Base-by-base conservation (phyloP, 2,329 filamentous ascomycete genomes). In the Apiospora phragmitis region DNA sequence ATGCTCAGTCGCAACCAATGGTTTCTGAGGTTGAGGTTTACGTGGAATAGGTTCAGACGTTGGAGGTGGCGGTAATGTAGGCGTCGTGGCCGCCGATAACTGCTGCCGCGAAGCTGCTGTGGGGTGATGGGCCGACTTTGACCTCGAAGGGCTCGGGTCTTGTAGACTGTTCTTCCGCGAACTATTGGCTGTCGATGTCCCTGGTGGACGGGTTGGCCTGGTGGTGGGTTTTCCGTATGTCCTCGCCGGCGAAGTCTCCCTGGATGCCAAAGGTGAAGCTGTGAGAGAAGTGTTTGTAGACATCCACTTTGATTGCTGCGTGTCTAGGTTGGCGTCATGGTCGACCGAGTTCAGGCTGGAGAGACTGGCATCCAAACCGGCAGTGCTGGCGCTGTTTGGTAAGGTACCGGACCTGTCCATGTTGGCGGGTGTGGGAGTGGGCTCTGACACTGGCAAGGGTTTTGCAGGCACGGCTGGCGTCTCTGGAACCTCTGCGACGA, bases 161-260 rank as follows among this genome's bases (percentile, higher is more conserved):
- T 90, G 86, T 69, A 83, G 78, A 42, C 90, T 93, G 79, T 91
- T 92, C 76, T 91, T 92, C 76, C 91, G 89, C 71, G 91, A 90
- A 75, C 32, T 32, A 26, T 88, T 85, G 68, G 84, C 80, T 32
- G 55, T 62, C 32, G 55, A 3, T 62, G 55, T 62, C n/a, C 74
- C 81, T 72, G 79, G 75, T 55, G 76, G 41, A 71, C 78, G 77
- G 68, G 72, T 78, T 24, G 71, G 69, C 72, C 76, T 76, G 45
- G 73, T 73, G 1, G 43, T 68, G 21, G 43, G 43, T 45, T 74
- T 73, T 32, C 71, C 70, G 32, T 73, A 69, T 38, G 74, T 70
- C 70, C 77, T 75, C 47, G 74, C 73, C 29, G 79, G 79, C 55
- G 79, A 80, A 16, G 74, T 68, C 38, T 80, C 79, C 75, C 79